These are phyloP conservation scores for Cyphellophora attinorum DNA, from an alignment of 2,329 filamentous ascomycete genomes.

Conservation along the genomic window DNA sequence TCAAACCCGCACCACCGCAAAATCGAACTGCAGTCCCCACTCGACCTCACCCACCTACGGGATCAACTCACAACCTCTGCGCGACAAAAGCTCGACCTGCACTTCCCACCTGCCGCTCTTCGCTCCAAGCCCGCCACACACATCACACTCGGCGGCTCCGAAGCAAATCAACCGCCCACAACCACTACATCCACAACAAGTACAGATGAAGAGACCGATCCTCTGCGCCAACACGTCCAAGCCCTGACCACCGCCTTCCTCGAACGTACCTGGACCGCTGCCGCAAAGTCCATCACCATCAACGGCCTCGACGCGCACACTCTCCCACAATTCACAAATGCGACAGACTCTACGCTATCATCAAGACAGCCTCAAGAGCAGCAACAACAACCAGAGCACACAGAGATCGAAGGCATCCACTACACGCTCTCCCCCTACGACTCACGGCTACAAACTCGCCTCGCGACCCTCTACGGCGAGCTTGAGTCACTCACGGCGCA, in stretches of 20 bases:
- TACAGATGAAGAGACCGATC: slow-evolving; percentile 12
- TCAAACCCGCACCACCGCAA: slow-evolving; percentile 36
- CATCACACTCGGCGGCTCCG: slow-evolving; percentile 31
- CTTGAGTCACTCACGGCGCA: slow-evolving; percentile 37
- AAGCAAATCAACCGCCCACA: background rate
- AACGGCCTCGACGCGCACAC: slow-evolving; percentile 33
- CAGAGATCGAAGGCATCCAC: slow-evolving; percentile 34
- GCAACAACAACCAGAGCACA: slow-evolving; percentile 8
- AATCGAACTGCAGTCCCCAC: slow-evolving; percentile 40
- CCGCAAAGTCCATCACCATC: slow-evolving; percentile 35
- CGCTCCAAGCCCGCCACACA: slow-evolving; percentile 18
- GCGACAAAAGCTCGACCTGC: slow-evolving; percentile 38
- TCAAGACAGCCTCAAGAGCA: slow-evolving; percentile 2
- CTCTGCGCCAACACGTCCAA: slow-evolving; percentile 14
- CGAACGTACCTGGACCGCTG: slow-evolving; percentile 31
- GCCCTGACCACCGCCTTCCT: slow-evolving; percentile 29
- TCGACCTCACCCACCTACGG: slow-evolving; percentile 40
- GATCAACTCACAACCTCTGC: slow-evolving; percentile 34
- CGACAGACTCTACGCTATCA: slow-evolving; percentile 14
- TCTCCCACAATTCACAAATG: slow-evolving; percentile 5
- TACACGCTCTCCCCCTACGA: slow-evolving; percentile 35
- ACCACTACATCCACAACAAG: background rate
- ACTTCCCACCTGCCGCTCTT: slow-evolving; percentile 34
- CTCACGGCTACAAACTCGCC: slow-evolving; percentile 29
- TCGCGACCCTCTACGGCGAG: slow-evolving; percentile 36